Evolutionary conservation across 306 rosid genomes (phyloP).

Genomic region (Ormosia emarginata): DNA sequence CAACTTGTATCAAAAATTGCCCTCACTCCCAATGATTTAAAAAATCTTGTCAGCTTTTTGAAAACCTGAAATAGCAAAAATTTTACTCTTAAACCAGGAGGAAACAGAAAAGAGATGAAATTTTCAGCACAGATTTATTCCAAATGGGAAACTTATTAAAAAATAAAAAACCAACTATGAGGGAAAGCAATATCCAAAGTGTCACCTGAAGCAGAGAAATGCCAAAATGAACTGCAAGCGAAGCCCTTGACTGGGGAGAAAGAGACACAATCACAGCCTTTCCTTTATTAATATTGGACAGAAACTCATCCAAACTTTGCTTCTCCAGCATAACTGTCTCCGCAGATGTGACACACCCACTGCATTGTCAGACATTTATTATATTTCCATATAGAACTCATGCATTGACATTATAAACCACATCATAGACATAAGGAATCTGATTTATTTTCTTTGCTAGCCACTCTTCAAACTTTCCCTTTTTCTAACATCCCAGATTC

Average conservation of each 20-base stretch:
- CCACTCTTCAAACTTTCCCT: too few species aligned
- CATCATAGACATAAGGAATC: neutral
- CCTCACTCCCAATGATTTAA: conserved; percentile 87
- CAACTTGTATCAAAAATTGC: conserved; percentile 89
- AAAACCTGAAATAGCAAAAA: conserved; percentile 54
- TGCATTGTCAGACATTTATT: conserved; percentile 35
- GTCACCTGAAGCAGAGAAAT: conserved; percentile 77
- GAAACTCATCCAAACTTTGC: conserved; percentile 94
- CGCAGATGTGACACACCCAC: conserved; percentile 96
- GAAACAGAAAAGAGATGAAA: neutral
- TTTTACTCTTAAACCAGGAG: neutral
- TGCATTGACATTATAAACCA: conserved; percentile 11
- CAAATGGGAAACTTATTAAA: neutral
- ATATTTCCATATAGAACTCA: neutral
- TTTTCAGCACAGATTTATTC: neutral
- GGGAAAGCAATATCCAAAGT: neutral
- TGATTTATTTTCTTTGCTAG: too few species aligned
- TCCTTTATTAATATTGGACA: conserved; percentile 59
- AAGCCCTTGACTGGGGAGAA: conserved; percentile 96
- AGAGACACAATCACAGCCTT: conserved; percentile 72
- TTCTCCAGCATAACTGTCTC: conserved; percentile 96
- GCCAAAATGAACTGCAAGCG: conserved; percentile 85
- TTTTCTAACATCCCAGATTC: too few species aligned
- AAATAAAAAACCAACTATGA: neutral
- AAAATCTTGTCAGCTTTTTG: conserved; percentile 69